Conservation (phyloP, 768 basidiomycete genomes). For the Suillus bovinus region DNA sequence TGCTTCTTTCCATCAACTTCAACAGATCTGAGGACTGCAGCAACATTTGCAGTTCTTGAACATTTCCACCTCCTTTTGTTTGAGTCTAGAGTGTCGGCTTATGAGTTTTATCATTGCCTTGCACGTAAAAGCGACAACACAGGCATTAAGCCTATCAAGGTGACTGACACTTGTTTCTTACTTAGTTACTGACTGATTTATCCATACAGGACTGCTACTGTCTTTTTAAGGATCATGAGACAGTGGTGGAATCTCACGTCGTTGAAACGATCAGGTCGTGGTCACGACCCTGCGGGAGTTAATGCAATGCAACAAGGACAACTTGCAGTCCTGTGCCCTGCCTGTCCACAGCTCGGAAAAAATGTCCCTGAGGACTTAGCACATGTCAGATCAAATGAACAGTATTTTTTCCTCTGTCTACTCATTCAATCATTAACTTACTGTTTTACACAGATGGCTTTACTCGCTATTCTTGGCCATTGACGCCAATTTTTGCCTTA, state of each 20-base stretch:
- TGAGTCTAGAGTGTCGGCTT: conserved; percentile 29
- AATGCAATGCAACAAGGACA: conserved; percentile 21
- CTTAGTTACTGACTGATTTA: conserved; percentile 10
- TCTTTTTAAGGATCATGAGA: conserved; percentile 21
- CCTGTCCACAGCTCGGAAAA: conserved; percentile 34
- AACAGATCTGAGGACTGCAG: conserved; percentile 28
- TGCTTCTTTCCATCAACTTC: conserved; percentile 33
- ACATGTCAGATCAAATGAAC: background rate
- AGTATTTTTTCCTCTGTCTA: background rate
- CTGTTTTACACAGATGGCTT: conserved; percentile 21
- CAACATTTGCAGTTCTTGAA: conserved; percentile 31
- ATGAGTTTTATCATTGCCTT: conserved; percentile 33
- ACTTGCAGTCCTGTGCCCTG: conserved; percentile 32
- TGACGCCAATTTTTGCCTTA: conserved; percentile 31
- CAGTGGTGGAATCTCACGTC: conserved; percentile 14
- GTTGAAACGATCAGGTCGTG: conserved; percentile 16
- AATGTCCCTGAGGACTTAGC: conserved; percentile 29
- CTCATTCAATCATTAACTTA: background rate
- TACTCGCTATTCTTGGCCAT: conserved; percentile 30
- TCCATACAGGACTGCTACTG: conserved; percentile 31
- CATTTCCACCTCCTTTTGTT: conserved; percentile 28
- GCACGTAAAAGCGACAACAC: conserved; percentile 27
- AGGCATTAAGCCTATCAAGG: conserved; percentile 20
- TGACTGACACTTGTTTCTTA: conserved; percentile 11
- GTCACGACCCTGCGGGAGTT: conserved; percentile 8